phyloP scores from a whole-genome alignment of 2,329 filamentous ascomycete species.

The Fusarium goolgardi region DNA sequence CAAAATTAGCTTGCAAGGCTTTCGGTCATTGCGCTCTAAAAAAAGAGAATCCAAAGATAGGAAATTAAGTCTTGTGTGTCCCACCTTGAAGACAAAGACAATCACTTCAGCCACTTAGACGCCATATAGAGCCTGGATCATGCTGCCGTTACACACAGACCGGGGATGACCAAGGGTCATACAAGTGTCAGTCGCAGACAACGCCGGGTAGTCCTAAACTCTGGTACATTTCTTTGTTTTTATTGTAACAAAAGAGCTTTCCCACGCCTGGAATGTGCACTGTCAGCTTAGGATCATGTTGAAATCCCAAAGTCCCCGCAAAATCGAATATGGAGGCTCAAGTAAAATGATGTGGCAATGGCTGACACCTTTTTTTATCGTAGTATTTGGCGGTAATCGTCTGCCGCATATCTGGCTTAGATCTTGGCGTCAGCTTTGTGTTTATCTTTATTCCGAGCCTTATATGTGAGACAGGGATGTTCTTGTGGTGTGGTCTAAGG shows the following conservation, averaged over 20 bases:
- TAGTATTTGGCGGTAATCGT: constrained; percentile 1
- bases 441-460: constrained; percentile 16
- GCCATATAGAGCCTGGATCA: neutral
- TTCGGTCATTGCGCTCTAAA: neutral
- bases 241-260: neutral
- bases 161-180: neutral
- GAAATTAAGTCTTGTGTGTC: neutral
- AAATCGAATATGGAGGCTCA: constrained; percentile 4
- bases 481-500: neutral
- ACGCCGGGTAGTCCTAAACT: neutral
- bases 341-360: neutral
- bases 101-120: constrained; percentile 2
- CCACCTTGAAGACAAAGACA: constrained; percentile 6
- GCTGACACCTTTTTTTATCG: neutral
- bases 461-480: constrained; percentile 4
- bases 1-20: neutral
- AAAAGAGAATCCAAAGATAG: neutral
- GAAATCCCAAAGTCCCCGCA: neutral
- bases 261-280: neutral
- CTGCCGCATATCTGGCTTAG: neutral
- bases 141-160: neutral
- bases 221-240: neutral
- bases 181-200: neutral
- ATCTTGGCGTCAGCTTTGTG: constrained; percentile 14
- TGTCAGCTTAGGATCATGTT: neutral